Base-by-base conservation (phyloP, 345 rosid species). In the Moricandia arvensis region DNA sequence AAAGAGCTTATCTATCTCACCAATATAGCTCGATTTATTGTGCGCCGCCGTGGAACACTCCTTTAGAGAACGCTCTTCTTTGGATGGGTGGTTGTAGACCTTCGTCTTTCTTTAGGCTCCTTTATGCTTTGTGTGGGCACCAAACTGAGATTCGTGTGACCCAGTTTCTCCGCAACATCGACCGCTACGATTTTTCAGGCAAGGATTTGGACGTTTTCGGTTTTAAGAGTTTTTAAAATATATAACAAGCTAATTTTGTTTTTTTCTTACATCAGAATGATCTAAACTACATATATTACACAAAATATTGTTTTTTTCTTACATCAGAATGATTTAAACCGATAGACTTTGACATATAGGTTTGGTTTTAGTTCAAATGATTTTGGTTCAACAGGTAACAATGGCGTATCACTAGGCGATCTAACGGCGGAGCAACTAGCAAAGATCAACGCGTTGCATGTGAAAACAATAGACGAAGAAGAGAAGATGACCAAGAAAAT, bases 31-130 rank as follows among this genome's bases (percentile, higher is more conserved):
- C 80, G 0, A 35, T 0, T 21, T 21, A 21, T 21, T 21, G 24
- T 21, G 24, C 24, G 24, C 24, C 24, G 24, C 24, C 24, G 24
- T 21, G 24, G 86, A 76, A 81, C 69, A 82, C 80, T 34, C 45
- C 85, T 38, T 53, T 82, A 8, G 88, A 83, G 83, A 83, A 85
- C 68, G 83, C 87, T 54, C 62, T 81, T 2, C 72, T 80, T 41
- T 82, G 90, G 85, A 47, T 84, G 34, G 85, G 79, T 7, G 88
- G 87, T 11, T 88, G 87, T 59, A 60, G 87, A 43, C 89, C 90
- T 6, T 74, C 89, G 45, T 74, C 79, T 12, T 81, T 37, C 49
- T 51, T 85, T 62, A 67, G 87, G 26, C 80, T 85, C 6, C 16
- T 82, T 38, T 84, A 83, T 35, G 80, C 77, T 29, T 69, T 71